phyloP scores from a whole-genome alignment of 192 early-diverging fungal genomes.

The Mortierella hygrophila region DNA sequence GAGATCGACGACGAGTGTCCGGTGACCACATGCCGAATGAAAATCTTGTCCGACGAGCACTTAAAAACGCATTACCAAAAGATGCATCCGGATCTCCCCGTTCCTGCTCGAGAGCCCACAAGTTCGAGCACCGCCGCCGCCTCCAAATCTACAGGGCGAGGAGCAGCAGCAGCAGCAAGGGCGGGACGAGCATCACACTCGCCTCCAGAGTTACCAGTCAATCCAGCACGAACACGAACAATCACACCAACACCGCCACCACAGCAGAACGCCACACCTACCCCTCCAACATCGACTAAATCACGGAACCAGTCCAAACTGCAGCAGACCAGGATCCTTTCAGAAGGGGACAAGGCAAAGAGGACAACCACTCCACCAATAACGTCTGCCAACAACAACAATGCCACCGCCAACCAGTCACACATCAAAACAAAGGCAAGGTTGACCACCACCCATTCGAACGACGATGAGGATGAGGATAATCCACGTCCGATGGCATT shows the following conservation, averaged over 20 bases:
- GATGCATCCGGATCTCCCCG: not conserved
- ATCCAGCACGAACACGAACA: too few relatives aligned
- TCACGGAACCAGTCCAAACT: not conserved
- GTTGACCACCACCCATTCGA: not conserved
- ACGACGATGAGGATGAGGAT: not conserved
- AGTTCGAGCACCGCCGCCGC: not conserved
- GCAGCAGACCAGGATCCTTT: not conserved
- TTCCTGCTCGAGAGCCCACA: not conserved
- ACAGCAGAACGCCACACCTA: not conserved
- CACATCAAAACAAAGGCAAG: not conserved
- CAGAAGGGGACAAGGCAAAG: not conserved
- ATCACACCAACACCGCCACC: not conserved
- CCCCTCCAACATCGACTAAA: not conserved
- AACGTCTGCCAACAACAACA: not conserved
- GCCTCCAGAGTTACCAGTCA: not conserved
- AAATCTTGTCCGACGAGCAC: not conserved
- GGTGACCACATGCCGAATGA: conserved; percentile 8
- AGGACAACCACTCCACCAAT: not conserved
- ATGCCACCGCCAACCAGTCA: not conserved
- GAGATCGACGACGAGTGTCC: not conserved
- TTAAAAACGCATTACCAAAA: conserved; percentile 1
- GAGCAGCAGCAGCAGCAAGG: not conserved
- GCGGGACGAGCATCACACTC: not conserved
- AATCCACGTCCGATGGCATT: not conserved
- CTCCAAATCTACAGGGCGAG: not conserved